phyloP scores from a whole-genome alignment of 306 rosid genomes.

The Sicyos baderoa region DNA sequence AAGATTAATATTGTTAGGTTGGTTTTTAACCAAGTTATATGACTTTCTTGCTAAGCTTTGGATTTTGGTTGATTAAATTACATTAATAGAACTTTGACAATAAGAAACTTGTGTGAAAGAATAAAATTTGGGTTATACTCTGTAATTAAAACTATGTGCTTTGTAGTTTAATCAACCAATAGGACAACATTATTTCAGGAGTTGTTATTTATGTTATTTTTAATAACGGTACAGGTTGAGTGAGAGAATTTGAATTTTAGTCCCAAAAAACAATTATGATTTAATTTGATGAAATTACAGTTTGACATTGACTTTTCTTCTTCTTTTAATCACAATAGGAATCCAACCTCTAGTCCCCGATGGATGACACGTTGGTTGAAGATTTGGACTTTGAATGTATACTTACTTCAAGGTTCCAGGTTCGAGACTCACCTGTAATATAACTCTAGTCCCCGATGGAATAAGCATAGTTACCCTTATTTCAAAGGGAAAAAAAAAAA shows the following conservation, averaged over 20 bases:
- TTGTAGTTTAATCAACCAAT: neutral
- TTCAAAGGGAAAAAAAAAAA: too few relatives aligned
- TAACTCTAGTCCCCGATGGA: too few relatives aligned
- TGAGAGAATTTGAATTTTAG: neutral
- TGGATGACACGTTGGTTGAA: too few relatives aligned
- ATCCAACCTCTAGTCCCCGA: too few relatives aligned
- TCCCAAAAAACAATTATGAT: too few relatives aligned
- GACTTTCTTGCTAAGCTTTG: conserved; percentile 1
- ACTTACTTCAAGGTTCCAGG: too few relatives aligned
- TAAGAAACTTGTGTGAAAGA: neutral
- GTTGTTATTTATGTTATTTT: neutral
- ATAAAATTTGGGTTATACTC: neutral
- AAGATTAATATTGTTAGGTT: conserved; percentile 16
- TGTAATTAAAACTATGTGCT: neutral
- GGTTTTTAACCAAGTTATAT: conserved; percentile 10
- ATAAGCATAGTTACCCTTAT: too few relatives aligned
- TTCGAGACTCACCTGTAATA: too few relatives aligned
- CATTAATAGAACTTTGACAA: neutral
- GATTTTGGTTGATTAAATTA: neutral
- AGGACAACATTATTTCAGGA: neutral
- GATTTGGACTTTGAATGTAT: too few relatives aligned
- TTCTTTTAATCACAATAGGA: too few relatives aligned
- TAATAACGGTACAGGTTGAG: neutral
- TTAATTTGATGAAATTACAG: neutral
- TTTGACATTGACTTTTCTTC: too few relatives aligned